phyloP scores from a whole-genome alignment of 305 asterid genomes.

The Solanum hybrid region DNA sequence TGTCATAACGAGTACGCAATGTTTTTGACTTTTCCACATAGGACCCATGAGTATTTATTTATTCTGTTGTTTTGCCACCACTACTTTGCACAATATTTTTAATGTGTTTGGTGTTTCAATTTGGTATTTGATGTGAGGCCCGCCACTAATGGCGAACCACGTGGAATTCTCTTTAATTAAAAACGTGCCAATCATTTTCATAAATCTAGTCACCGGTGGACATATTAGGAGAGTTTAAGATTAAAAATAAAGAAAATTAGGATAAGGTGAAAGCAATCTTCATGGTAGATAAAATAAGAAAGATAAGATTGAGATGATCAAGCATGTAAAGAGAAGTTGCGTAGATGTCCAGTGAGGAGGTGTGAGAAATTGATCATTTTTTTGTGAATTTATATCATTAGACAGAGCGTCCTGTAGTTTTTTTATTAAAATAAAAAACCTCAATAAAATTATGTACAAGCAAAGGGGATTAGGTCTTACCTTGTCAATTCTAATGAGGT shows the following conservation, averaged over 20 bases:
- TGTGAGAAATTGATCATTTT: too few relatives aligned
- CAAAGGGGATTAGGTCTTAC: too few relatives aligned
- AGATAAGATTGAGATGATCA: background rate
- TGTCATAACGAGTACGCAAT: background rate
- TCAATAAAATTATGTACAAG: too few relatives aligned
- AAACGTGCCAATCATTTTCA: background rate
- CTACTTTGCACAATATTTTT: background rate
- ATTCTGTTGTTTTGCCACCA: background rate
- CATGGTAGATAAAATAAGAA: background rate
- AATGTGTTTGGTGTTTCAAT: background rate
- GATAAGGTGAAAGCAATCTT: background rate
- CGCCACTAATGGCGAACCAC: background rate
- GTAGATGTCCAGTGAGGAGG: too few relatives aligned
- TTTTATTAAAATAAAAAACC: too few relatives aligned
- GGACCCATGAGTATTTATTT: background rate
- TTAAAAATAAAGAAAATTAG: background rate
- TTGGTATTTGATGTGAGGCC: background rate
- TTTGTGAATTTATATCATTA: too few relatives aligned
- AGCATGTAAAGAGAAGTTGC: too few relatives aligned
- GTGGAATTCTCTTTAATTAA: too few relatives aligned
- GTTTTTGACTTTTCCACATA: background rate
- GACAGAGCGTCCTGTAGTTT: too few relatives aligned
- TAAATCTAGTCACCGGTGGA: background rate
- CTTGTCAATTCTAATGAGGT: too few relatives aligned
- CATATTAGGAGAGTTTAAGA: background rate